phyloP scores from a whole-genome alignment of 305 asterid genomes.

The Withania somnifera region DNA sequence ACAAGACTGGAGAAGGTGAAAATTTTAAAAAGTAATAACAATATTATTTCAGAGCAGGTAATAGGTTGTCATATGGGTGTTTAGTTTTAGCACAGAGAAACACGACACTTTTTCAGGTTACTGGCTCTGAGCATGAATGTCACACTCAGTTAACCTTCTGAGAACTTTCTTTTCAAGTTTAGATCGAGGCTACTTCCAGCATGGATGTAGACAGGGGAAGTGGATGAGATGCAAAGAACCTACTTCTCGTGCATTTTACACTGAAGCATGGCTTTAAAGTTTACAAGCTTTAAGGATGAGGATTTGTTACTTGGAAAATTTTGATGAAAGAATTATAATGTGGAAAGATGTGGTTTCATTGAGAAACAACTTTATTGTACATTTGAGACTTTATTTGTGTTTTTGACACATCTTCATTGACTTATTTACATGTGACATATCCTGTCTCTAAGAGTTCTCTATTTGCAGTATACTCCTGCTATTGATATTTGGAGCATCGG shows the following conservation, averaged over 20 bases:
- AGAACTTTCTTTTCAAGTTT: not conserved
- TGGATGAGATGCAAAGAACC: not conserved
- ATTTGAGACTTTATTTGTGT: not conserved
- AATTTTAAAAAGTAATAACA: not conserved
- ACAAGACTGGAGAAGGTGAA: not conserved
- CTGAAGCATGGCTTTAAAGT: not conserved
- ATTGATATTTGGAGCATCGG: constrained; percentile 48
- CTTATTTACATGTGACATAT: not conserved
- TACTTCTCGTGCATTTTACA: not conserved
- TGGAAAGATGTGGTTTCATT: not conserved
- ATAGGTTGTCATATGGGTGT: not conserved
- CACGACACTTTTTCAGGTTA: not conserved
- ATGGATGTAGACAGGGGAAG: not conserved
- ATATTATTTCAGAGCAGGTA: not conserved
- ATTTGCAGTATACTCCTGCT: constrained; percentile 42
- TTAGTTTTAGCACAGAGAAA: not conserved
- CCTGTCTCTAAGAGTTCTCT: constrained; percentile 7
- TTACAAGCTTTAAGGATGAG: not conserved
- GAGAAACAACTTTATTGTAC: not conserved
- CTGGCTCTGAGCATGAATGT: not conserved
- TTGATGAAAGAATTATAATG: not conserved
- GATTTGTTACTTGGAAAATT: not conserved
- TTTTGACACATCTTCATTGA: not conserved
- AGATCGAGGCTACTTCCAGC: not conserved
- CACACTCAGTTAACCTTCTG: not conserved